phyloP scores from a whole-genome alignment of 495 filamentous ascomycete genomes.

The Aspergillus carlsbadensis region DNA sequence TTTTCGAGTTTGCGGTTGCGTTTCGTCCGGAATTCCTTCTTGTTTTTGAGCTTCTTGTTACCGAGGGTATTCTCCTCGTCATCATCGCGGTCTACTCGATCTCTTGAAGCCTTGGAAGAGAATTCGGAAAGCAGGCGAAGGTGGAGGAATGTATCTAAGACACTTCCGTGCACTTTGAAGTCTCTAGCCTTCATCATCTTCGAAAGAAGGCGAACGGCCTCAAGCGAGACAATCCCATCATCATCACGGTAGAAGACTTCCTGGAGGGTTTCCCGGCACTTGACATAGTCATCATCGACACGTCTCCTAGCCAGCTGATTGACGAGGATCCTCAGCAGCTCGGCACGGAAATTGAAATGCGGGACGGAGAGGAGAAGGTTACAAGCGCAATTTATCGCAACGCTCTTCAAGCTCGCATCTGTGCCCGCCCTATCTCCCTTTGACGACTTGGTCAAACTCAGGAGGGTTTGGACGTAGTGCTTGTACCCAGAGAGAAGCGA shows the following conservation, averaged over 20 bases:
- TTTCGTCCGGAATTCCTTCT: constrained; percentile 76
- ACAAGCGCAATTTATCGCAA: constrained; percentile 85
- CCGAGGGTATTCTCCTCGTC: constrained; percentile 37
- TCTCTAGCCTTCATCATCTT: constrained; percentile 91
- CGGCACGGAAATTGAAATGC: constrained; percentile 93
- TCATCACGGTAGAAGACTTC: constrained; percentile 82
- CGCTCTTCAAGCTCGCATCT: constrained; percentile 51
- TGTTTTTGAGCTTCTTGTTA: constrained; percentile 68
- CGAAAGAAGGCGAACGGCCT: constrained; percentile 78
- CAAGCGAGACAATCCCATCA: constrained; percentile 82
- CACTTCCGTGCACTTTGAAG: constrained; percentile 77
- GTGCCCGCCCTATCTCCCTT: constrained; percentile 32
- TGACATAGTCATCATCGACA: constrained; percentile 69
- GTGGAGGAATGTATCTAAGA: constrained; percentile 88
- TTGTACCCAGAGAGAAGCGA: constrained; percentile 78
- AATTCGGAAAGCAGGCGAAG: constrained; percentile 87
- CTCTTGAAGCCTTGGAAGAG: constrained; percentile 72
- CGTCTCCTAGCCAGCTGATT: constrained; percentile 71
- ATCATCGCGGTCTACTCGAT: constrained; percentile 62
- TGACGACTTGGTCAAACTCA: constrained; percentile 55
- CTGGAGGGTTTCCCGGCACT: constrained; percentile 77
- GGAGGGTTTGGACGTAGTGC: constrained; percentile 72
- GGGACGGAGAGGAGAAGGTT: constrained; percentile 74
- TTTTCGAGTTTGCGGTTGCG: constrained; percentile 69
- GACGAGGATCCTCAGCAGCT: constrained; percentile 82